Percentiles rank a stretch among this genome's conserved stretches.
These are phyloP conservation scores for Ormosia emarginata DNA, from an alignment of 306 rosid genomes.

Conservation along the genomic window DNA sequence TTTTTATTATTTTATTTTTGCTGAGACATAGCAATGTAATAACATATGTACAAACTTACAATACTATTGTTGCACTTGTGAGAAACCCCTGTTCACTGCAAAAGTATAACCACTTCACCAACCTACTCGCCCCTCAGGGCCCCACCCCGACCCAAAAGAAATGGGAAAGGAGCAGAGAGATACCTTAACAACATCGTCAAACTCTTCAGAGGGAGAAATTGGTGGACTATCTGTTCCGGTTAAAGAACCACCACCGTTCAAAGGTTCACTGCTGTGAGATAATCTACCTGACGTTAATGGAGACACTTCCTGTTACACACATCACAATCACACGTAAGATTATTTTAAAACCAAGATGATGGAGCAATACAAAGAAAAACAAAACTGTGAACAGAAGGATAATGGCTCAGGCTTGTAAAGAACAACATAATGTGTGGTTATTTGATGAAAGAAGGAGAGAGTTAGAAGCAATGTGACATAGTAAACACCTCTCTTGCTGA, in stretches of 20 bases:
- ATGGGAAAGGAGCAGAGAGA: constrained; percentile 16
- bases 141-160: constrained; percentile 5
- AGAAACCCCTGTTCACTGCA: background rate
- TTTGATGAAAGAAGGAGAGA: background rate
- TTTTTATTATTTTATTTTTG: too few relatives aligned
- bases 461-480: background rate
- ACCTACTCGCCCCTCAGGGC: background rate
- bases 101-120: background rate
- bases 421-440: background rate
- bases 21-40: background rate
- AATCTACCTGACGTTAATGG: constrained; percentile 96
- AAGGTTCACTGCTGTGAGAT: constrained; percentile 86
- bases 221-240: constrained; percentile 94
- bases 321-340: background rate
- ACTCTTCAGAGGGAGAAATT: constrained; percentile 87
- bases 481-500: constrained; percentile 76
- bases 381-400: background rate
- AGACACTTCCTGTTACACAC: constrained; percentile 68
- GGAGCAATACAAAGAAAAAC: background rate
- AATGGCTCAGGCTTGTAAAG: background rate
- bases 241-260: constrained; percentile 71
- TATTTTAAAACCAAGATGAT: background rate
- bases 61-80: constrained; percentile 3
- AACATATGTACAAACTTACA: background rate
- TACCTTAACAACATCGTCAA: constrained; percentile 94